Evolutionary conservation across 768 basidiomycete species (phyloP).

Genomic region (Termitomyces sp.): DNA sequence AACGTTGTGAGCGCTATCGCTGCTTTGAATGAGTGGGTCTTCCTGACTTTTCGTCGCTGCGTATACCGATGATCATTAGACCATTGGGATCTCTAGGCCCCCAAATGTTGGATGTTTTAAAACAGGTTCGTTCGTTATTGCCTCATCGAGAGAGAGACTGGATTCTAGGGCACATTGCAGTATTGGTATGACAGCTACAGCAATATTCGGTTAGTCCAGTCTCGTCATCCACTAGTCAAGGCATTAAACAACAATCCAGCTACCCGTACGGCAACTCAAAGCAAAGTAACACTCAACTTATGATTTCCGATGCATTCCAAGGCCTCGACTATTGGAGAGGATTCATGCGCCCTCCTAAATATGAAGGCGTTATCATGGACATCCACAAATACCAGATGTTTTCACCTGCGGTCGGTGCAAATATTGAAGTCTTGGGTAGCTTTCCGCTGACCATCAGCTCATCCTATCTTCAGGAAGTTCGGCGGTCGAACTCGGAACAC

Average conservation of each 20-base stretch:
- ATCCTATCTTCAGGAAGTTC: constrained; percentile 34
- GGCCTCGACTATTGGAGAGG: constrained; percentile 65
- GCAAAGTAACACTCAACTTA: constrained; percentile 60
- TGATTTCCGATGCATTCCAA: constrained; percentile 82
- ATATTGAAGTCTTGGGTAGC: background rate
- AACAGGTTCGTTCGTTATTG: constrained; percentile 28
- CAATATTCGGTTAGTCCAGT: constrained; percentile 54
- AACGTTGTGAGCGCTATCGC: constrained; percentile 65
- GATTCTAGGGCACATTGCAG: constrained; percentile 27
- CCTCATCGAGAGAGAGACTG: background rate
- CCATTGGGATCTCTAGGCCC: constrained; percentile 67
- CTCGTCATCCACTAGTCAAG: background rate
- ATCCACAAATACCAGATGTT: constrained; percentile 82
- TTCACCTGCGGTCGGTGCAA: constrained; percentile 44
- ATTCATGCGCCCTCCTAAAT: constrained; percentile 49
- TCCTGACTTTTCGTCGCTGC: background rate
- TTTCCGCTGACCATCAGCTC: background rate
- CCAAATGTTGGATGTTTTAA: constrained; percentile 44
- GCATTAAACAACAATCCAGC: constrained; percentile 14
- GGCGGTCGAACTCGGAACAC: constrained; percentile 47
- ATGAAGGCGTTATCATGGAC: constrained; percentile 69
- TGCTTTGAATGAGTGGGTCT: constrained; percentile 70
- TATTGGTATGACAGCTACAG: constrained; percentile 75
- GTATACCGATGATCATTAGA: constrained; percentile 29
- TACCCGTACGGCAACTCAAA: constrained; percentile 29